A percentile compares a stretch with the other conserved stretches of the same genome.
Conservation (phyloP, 257 asterid genomes). For the Leptodermis oblonga region DNA sequence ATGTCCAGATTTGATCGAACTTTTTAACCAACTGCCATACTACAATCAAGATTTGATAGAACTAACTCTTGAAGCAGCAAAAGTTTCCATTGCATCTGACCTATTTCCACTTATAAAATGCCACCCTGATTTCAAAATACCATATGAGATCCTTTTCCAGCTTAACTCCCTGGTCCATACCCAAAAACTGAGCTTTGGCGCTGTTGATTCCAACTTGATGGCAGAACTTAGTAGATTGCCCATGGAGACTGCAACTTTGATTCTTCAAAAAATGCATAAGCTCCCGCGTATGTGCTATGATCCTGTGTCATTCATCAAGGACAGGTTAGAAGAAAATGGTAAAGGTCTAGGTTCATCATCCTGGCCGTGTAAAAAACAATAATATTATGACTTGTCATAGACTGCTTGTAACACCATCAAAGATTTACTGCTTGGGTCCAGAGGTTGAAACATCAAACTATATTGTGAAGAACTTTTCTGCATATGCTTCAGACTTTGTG, state of each 20-base stretch:
- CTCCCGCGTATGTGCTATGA: slow-evolving; percentile 57
- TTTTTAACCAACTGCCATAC: slow-evolving; percentile 47
- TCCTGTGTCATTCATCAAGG: slow-evolving; percentile 52
- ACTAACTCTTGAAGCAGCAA: slow-evolving; percentile 41
- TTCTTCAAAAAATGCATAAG: slow-evolving; percentile 73
- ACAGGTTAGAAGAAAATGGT: slow-evolving; percentile 21
- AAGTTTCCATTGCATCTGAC: slow-evolving; percentile 32
- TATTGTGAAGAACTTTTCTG: slow-evolving; percentile 70
- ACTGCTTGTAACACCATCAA: slow-evolving; percentile 73
- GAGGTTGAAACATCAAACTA: slow-evolving; percentile 88
- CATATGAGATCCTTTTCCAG: slow-evolving; percentile 86
- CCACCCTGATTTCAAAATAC: slow-evolving; percentile 30
- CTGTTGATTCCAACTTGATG: slow-evolving; percentile 46
- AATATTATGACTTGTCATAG: slow-evolving; percentile 80
- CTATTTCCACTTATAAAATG: slow-evolving; percentile 63
- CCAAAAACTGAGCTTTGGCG: slow-evolving; percentile 71
- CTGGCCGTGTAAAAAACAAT: slow-evolving; percentile 36
- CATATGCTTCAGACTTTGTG: slow-evolving; percentile 65
- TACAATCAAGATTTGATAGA: slow-evolving; percentile 34
- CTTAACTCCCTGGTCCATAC: slow-evolving; percentile 75
- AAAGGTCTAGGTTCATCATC: slow-evolving; percentile 30
- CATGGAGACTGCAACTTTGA: slow-evolving; percentile 40
- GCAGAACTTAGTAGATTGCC: slow-evolving; percentile 47
- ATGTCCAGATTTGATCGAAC: slow-evolving; percentile 22
- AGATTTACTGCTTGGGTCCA: slow-evolving; percentile 84